A percentile compares a stretch with the other conserved stretches of the same genome.
phyloP scores from a whole-genome alignment of 106 monocot species.

The Narthecium ossifragum region DNA sequence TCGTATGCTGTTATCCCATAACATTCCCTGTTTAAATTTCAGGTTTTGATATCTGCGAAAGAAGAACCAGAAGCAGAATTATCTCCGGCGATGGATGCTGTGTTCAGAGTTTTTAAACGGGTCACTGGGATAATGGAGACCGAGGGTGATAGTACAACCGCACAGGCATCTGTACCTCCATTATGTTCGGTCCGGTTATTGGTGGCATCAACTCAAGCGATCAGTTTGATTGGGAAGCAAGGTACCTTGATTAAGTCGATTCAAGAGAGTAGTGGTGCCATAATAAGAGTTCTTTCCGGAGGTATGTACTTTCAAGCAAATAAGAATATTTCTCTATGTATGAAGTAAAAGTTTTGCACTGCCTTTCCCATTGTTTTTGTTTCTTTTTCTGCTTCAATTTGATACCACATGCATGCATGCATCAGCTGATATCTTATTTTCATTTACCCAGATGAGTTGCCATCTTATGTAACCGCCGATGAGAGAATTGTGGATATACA shows the following conservation, averaged over 20 bases:
- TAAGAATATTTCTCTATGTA: too few species aligned
- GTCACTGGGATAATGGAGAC: constrained; percentile 49
- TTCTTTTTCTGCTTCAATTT: too few species aligned
- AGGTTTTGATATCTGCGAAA: constrained; percentile 84
- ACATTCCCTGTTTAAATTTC: neutral
- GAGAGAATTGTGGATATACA: constrained; percentile 85
- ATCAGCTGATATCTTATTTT: too few species aligned
- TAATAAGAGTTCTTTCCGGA: constrained; percentile 53
- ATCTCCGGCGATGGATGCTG: constrained; percentile 84
- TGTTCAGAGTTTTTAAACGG: constrained; percentile 70
- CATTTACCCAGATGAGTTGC: constrained; percentile 47
- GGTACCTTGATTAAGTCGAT: constrained; percentile 73
- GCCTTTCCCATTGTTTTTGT: too few species aligned
- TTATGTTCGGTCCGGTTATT: constrained; percentile 55
- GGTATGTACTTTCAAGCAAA: too few species aligned
- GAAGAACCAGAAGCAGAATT: constrained; percentile 72
- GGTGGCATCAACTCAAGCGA: constrained; percentile 61
- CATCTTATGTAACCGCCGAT: constrained; percentile 56
- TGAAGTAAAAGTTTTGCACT: too few species aligned
- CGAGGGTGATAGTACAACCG: constrained; percentile 23
- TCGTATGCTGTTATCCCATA: too few species aligned
- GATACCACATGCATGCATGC: too few species aligned
- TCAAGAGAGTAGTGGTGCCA: constrained; percentile 64
- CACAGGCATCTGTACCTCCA: constrained; percentile 7
- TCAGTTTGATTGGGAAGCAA: constrained; percentile 85